Evolutionary conservation across 1,284 basidiomycete genomes (phyloP), one percentile per base, ranked within the genome.

Genomic region (Cutaneotrichosporon sp.): DNA sequence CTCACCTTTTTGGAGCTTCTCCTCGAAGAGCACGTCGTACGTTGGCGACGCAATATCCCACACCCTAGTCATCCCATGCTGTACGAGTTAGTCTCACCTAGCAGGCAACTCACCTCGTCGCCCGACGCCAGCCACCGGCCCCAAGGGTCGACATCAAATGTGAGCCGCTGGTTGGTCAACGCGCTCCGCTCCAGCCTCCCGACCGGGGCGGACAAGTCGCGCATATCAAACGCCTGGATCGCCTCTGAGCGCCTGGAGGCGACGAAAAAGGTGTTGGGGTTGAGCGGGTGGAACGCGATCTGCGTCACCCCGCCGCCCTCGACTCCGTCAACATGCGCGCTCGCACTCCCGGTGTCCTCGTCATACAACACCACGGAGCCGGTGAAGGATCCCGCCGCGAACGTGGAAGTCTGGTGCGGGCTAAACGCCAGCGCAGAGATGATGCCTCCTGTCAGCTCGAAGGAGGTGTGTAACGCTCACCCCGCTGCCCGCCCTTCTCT

Each of bases 401-500:
- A 92, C 7, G 87, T 81, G 0, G 84, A 83, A n/a, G n/a, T n/a
- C n/a, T 83, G 83, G 67, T 87, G 85, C 0, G 87, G 83, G 25
- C 85, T 87, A 73, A 95, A 92, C 0, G 90, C 86, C 2, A 95
- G 79, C 0, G 91, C 81, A 3, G 92, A 92, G 55, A 95, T 84
- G 62, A 95, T 89, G 1, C 92, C 92, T 93, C 61, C 9, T 16
- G 7, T 46, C 20, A 55, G 22, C 4, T n/a, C n/a, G n/a, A n/a
- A n/a, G n/a, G n/a, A n/a, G n/a, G n/a, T n/a, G n/a, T n/a, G n/a
- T n/a, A n/a, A n/a, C n/a, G 58, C 66, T 10, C 66, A 88, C 92
- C 92, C 84, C 91, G 93, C 59, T 95, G 82, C 1, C 92, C 92
- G 59, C 90, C 87, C 69, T 86, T 87, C 66, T 89, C 91, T 70